Evolutionary conservation across 176 grass and related monocot species (phyloP).

Genomic region (Eragrostis nindensis): DNA sequence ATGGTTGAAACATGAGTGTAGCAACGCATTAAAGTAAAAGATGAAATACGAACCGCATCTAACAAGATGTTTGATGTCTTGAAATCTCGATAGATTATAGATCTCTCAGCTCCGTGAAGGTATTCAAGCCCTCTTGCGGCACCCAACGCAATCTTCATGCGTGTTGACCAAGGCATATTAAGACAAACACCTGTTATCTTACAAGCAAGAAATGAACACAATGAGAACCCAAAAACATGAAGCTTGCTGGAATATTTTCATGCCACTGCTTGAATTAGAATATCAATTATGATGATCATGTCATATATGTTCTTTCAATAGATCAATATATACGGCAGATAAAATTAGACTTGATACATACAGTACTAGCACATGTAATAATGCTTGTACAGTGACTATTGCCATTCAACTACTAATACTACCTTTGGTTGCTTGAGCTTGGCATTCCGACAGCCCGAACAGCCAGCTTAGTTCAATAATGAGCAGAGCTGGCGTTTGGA

Average conservation of each 20-base stretch:
- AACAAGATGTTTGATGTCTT: constrained; percentile 98
- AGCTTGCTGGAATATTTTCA: constrained; percentile 27
- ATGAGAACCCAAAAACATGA: neutral
- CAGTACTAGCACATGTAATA: neutral
- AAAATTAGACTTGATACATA: constrained; percentile 10
- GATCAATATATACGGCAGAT: neutral
- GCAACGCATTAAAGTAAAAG: constrained; percentile 3
- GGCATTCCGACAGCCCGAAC: neutral
- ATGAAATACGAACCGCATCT: constrained; percentile 67
- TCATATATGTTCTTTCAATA: constrained; percentile 10
- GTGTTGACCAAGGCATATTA: constrained; percentile 94
- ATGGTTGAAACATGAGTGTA: constrained; percentile 2
- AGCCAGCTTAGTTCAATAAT: neutral
- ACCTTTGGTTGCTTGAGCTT: neutral
- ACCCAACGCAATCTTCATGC: constrained; percentile 90
- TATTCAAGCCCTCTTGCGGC: constrained; percentile 89
- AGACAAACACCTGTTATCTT: constrained; percentile 76
- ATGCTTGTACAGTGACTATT: neutral
- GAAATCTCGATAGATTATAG: constrained; percentile 99
- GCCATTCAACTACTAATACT: neutral
- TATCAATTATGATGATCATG: neutral
- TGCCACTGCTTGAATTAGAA: constrained; percentile 14
- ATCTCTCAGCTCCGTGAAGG: constrained; percentile 85
- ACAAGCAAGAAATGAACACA: constrained; percentile 48
- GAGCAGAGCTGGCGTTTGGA: neutral